Conservation (phyloP, 306 rosid species). For the Mimosa bimucronata region DNA sequence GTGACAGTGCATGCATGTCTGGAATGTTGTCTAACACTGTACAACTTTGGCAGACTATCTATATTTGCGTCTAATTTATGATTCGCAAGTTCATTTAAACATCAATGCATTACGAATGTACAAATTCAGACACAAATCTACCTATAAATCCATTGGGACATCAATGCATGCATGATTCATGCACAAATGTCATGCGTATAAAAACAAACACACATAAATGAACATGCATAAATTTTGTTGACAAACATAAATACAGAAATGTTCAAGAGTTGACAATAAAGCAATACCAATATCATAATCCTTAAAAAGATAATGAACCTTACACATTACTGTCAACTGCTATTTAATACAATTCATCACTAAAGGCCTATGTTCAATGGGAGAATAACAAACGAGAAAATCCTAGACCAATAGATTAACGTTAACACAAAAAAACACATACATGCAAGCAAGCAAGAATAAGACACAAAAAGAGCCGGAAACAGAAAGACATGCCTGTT, state of each 20-base stretch:
- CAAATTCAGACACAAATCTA: slow-evolving; percentile 19
- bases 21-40: not conserved
- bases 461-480: slow-evolving; percentile 12
- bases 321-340: slow-evolving; percentile 13
- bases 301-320: slow-evolving; percentile 3
- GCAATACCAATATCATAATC: slow-evolving; percentile 22
- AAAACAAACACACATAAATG: not conserved
- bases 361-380: slow-evolving; percentile 4
- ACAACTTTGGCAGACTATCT: not conserved
- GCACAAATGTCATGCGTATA: not conserved
- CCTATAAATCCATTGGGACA: slow-evolving; percentile 8
- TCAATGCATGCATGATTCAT: not conserved
- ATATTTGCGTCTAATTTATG: not conserved
- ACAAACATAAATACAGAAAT: not conserved
- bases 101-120: slow-evolving; percentile 5
- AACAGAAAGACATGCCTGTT: slow-evolving; percentile 62
- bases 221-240: not conserved
- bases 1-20: not conserved
- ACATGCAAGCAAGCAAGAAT: not conserved
- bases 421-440: slow-evolving; percentile 11
- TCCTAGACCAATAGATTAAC: slow-evolving; percentile 37
- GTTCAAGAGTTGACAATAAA: slow-evolving; percentile 14
- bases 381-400: slow-evolving; percentile 11
- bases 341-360: slow-evolving; percentile 24
- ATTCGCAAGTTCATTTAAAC: not conserved